phyloP scores from a whole-genome alignment of 352 stramenopile species.

The Plasmopara halstedii region DNA sequence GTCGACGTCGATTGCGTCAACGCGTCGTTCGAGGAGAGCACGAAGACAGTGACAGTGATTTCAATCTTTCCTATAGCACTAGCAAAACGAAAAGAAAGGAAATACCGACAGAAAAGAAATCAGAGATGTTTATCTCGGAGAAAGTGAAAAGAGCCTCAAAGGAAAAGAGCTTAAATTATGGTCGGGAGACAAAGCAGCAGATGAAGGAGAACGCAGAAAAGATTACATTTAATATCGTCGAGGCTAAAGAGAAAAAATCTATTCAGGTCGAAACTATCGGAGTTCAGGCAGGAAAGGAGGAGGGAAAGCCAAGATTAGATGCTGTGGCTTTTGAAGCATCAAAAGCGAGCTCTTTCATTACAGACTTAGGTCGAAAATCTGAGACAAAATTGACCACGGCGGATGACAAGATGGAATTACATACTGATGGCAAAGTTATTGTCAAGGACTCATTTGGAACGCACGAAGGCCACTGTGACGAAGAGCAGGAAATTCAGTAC shows the following conservation, averaged over 20 bases:
- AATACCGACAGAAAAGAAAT: constrained; percentile 35
- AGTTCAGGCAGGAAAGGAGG: constrained; percentile 3
- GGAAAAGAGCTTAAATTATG: background rate
- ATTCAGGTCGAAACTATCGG: constrained; percentile 2
- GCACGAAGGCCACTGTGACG: constrained; percentile 4
- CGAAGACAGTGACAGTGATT: constrained; percentile 38
- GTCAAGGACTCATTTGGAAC: constrained; percentile 11
- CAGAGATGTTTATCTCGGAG: constrained; percentile 5
- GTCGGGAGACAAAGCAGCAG: constrained; percentile 4
- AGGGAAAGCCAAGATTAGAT: constrained; percentile 13
- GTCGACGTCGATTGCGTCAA: constrained; percentile 53
- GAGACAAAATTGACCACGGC: constrained; percentile 5
- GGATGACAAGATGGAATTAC: constrained; percentile 8
- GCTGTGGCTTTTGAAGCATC: constrained; percentile 2
- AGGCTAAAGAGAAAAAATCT: constrained; percentile 2
- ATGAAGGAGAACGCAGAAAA: too few species aligned
- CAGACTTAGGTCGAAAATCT: constrained; percentile 16
- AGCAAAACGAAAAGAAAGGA: constrained; percentile 16
- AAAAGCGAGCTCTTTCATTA: constrained; percentile 31
- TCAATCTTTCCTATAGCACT: constrained; percentile 21
- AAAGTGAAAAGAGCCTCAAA: constrained; percentile 3
- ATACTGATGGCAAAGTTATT: constrained; percentile 3
- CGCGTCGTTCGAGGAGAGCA: constrained; percentile 52
- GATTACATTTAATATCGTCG: background rate
- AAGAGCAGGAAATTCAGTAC: constrained; percentile 36